Conservation (phyloP, 495 filamentous ascomycete species). For the Trichoderma reesei region DNA sequence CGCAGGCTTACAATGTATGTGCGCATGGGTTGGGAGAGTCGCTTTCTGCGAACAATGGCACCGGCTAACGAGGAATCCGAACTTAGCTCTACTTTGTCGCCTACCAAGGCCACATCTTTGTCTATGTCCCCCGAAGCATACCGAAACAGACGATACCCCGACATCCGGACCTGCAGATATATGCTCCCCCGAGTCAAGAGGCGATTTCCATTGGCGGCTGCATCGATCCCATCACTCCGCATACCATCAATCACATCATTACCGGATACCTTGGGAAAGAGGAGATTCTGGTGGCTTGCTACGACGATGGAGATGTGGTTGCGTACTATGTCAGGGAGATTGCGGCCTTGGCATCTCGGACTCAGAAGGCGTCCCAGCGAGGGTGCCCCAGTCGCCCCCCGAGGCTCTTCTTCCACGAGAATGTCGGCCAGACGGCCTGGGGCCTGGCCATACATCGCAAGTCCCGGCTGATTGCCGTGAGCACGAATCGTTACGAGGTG, state of each 20-base stretch:
- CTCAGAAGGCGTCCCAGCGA: slow-evolving; percentile 3
- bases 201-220: slow-evolving; percentile 37
- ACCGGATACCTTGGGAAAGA: slow-evolving; percentile 70
- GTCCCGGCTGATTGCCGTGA: slow-evolving; percentile 70
- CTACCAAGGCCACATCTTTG: slow-evolving; percentile 57
- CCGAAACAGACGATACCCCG: slow-evolving; percentile 49
- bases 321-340: slow-evolving; percentile 58
- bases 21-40: background rate
- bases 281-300: slow-evolving; percentile 67
- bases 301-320: slow-evolving; percentile 83
- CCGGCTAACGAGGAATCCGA: slow-evolving; percentile 7
- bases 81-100: slow-evolving; percentile 63
- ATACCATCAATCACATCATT: slow-evolving; percentile 70
- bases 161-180: slow-evolving; percentile 55
- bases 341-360: slow-evolving; percentile 18
- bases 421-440: slow-evolving; percentile 76
- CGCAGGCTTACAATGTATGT: slow-evolving; percentile 37
- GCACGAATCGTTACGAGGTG: slow-evolving; percentile 59
- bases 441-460: slow-evolving; percentile 76
- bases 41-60: background rate
- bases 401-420: slow-evolving; percentile 54
- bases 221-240: slow-evolving; percentile 47
- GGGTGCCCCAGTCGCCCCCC: background rate
- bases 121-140: slow-evolving; percentile 61
- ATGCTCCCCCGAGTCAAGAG: slow-evolving; percentile 43